phyloP scores from a whole-genome alignment of 768 basidiomycete genomes.

The Phaeotremella skinneri region DNA sequence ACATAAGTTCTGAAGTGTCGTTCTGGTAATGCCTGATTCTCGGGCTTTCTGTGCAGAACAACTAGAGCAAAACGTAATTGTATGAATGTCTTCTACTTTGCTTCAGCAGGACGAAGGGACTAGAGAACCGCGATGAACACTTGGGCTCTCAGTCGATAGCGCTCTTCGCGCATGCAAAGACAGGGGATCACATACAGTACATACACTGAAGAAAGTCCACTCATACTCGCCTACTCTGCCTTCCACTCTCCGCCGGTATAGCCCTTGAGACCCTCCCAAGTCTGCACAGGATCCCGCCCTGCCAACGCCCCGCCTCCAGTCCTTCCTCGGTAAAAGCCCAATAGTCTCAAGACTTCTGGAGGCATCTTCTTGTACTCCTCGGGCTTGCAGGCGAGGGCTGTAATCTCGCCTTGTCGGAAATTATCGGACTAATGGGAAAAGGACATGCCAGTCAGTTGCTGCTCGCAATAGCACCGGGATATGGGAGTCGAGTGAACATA shows the following conservation, averaged over 20 bases:
- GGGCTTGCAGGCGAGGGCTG: conserved; percentile 17
- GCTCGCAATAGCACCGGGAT: background rate
- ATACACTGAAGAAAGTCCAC: conserved; percentile 10
- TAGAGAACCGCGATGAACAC: too few relatives aligned
- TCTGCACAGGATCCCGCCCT: conserved; percentile 19
- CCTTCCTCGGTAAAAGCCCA: conserved; percentile 20
- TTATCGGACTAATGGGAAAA: conserved; percentile 16
- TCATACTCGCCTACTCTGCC: background rate
- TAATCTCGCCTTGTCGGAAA: conserved; percentile 27
- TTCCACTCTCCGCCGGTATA: conserved; percentile 27
- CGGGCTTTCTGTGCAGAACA: too few relatives aligned
- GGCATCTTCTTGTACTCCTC: conserved; percentile 28
- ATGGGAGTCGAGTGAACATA: conserved; percentile 1
- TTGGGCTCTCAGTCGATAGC: too few relatives aligned
- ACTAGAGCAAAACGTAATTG: too few relatives aligned
- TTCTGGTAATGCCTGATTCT: too few relatives aligned
- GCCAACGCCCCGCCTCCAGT: conserved; percentile 17
- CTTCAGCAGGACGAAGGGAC: too few relatives aligned
- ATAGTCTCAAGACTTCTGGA: conserved; percentile 15
- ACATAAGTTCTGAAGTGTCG: too few relatives aligned
- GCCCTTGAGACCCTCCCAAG: conserved; percentile 17
- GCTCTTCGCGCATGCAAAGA: too few relatives aligned
- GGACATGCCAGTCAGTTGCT: background rate
- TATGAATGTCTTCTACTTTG: conserved; percentile 2
- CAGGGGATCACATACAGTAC: too few relatives aligned